Evolutionary conservation across 306 rosid genomes (phyloP), one percentile per base, ranked within the genome.

Genomic region (Vicia faba): DNA sequence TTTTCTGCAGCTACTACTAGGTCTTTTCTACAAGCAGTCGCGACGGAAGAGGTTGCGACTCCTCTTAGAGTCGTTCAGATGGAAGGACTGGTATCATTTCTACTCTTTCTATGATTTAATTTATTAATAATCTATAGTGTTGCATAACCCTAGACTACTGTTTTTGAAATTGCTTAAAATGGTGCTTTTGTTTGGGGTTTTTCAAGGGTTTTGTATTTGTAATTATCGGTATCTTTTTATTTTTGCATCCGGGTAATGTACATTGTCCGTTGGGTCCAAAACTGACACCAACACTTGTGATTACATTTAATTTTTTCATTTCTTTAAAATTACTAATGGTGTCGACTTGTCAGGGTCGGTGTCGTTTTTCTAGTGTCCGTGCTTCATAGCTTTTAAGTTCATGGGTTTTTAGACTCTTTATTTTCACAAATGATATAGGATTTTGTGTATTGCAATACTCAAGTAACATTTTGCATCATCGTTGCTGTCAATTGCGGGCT

Each of bases 41-140:
- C 96, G 1, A 88, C 97, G 3, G 98, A 93, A 76, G 98, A 93
- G 79, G 91, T 74, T 46, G 88, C 91, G 2, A 61, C 98, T 5
- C 91, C 97, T 73, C 98, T 93, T 40, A 75, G 95, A 71, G 95
- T 88, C 10, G 91, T 93, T 57, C 98, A 89, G 95, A 93, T 93
- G 25, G 98, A 93, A 55, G 98, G 98, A 29, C 68, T 93, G 98
- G 97, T 89, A 84, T 20, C 16, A 1, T 20, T 66, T 76, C 5
- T 9, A 54, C 12, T 8, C 8, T 48, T 61, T 51, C 9, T n/a
- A 8, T 13, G 1, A 29, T 63, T 51, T 45, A 44, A 36, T 70
- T 51, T 25, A 19, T 3, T 51, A n/a, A n/a, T 28, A 11, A 41
- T n/a, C 35, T 20, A 39, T 19, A 20, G 12, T 9, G 45, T 69